Evolutionary conservation across 495 filamentous ascomycete genomes (phyloP).

Genomic region (Pseudoneurospora amorphoporcata): DNA sequence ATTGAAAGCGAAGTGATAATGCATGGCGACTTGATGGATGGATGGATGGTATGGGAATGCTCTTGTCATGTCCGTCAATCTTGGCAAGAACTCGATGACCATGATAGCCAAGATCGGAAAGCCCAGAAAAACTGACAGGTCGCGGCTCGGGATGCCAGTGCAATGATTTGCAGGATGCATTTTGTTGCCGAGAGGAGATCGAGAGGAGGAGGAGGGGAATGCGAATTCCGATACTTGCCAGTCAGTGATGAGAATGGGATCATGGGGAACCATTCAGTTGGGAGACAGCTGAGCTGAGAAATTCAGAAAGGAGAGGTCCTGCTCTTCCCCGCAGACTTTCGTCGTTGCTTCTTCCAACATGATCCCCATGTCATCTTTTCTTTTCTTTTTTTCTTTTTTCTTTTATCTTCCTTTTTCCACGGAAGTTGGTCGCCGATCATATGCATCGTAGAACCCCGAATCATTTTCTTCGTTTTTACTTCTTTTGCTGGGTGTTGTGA

Average conservation of each 20-base stretch:
- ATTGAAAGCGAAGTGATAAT: too few relatives aligned
- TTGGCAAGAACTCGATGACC: neutral
- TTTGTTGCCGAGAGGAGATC: too few relatives aligned
- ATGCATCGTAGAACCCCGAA: neutral
- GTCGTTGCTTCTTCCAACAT: neutral
- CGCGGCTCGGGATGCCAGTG: neutral
- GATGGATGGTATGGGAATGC: neutral
- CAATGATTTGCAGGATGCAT: neutral
- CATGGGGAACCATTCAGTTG: neutral
- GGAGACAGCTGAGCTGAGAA: neutral
- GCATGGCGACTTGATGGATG: neutral
- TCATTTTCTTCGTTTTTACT: neutral
- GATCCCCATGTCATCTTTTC: neutral
- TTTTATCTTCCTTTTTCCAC: neutral
- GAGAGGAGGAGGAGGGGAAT: neutral
- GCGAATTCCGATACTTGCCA: neutral
- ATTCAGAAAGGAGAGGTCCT: neutral
- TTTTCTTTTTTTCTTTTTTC: too few relatives aligned
- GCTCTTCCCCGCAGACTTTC: neutral
- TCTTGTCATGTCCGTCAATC: neutral
- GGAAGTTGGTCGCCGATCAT: neutral
- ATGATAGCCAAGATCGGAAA: neutral
- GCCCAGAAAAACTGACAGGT: neutral
- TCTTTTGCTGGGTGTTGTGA: neutral
- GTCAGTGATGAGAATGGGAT: neutral